Evolutionary conservation across 805 yeast species (phyloP), one percentile per base, ranked within the genome.

Genomic region (Candida rishiriensis): DNA sequence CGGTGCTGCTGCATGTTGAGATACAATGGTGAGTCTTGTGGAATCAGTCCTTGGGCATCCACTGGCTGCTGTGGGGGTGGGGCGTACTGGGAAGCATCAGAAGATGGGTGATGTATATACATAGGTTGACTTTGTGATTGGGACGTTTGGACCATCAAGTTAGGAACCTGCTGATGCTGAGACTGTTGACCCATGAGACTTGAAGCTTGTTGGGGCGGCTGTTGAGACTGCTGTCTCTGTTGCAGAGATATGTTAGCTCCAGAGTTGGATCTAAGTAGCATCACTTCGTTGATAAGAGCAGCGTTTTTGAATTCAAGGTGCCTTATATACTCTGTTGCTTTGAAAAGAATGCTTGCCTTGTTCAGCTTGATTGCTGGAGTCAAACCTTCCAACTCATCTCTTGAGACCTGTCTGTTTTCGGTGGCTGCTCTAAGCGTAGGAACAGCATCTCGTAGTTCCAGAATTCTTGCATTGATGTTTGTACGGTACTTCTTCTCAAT

Each of bases 401-500:
- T 17, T 10, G 57, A 48, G 1, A 54, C 43, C 43, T 61, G 36
- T 12, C 64, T 71, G 17, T 59, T 62, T 3, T 69, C 71, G 14
- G 70, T 64, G 8, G 83, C 83, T 33, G 83, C 79, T 53, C 88
- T 72, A 41, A 87, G 69, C 3, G 93, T 66, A 3, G 95, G 95
- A 14, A 87, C 95, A 3, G 88, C 83, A 53, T 85, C 85, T 57
- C 88, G 70, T 29, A 86, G 72, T 36, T 81, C 83, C 30, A 76
- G 52, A 38, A 86, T 85, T 60, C 81, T 83, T 42, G 83, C 71
- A 56, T 85, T 86, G 52, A 86, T 83, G 56, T 86, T 85, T 16
- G 86, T 82, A 53, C 95, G 65, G 63, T 87, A 87, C 57, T 84
- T 81, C 65, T 85, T 85, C 59, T 87, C 95, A 52, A 86, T 82